Base-by-base conservation (phyloP, 306 rosid genomes). In the Quercus berberidifolia region DNA sequence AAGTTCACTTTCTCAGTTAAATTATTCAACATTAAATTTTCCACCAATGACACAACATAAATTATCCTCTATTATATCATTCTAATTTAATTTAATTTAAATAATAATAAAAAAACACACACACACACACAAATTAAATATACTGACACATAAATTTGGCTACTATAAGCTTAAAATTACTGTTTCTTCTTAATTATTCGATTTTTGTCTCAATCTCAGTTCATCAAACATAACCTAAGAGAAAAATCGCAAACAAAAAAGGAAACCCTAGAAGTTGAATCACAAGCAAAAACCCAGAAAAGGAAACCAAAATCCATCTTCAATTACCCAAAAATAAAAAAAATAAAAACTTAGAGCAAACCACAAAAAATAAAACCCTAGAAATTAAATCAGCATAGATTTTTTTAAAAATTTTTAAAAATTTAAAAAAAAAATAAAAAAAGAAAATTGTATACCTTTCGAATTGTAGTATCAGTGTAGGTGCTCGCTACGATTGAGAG, bases 241-340 rank as follows among this genome's bases (percentile, higher is more conserved):
- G 62, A 75, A 63, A 55, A 1, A 41, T 73, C 77, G 59, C 20
- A 71, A 51, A 71, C 78, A 31, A 72, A 75, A 74, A 69, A 56
- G 5, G 76, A 83, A 86, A 84, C 89, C 88, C 86, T 86, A 86
- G 73, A 57, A 65, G 77, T 73, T 74, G 76, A 86, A 84, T 80
- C 85, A 60, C 69, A 46, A 26, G 15, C 76, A 84, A 88, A 71
- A 25, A 19, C n/a, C n/a, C 62, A 43, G 74, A 75, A 55, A 54
- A 33, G 12, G 11, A 21, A 81, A 74, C 33, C 64, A 79, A 28
- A 55, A 86, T 79, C 64, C 68, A 55, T 55, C 70, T 28, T 35
- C 51, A 75, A 51, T 21, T 49, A 71, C 57, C 38, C 23, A 21
- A 15, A 80, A 74, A 75, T 51, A 56, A 81, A 69, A 84, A 84